These are phyloP conservation scores for Chytridium lagenaria DNA, from an alignment of 371 early-diverging fungal species.

Conservation along the genomic window DNA sequence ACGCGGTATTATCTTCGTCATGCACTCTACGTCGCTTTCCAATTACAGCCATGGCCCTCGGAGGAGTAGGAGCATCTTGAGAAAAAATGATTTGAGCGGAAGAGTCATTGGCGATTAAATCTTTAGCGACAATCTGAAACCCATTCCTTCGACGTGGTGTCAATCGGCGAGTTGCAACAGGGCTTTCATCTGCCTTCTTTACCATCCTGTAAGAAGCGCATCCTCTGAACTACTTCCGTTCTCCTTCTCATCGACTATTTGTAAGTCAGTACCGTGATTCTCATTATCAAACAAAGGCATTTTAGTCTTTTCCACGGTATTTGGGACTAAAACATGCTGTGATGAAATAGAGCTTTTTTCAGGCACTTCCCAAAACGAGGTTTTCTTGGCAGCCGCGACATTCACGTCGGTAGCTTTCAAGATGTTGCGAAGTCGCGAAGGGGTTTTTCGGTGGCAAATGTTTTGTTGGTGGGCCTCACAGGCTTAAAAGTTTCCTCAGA, in stretches of 20 bases:
- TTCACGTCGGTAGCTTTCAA: too few relatives aligned
- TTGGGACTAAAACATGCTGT: too few relatives aligned
- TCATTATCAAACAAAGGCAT: too few relatives aligned
- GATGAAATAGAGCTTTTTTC: not conserved
- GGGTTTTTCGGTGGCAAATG: constrained; percentile 7
- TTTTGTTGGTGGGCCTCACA: not conserved
- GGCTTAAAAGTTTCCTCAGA: not conserved
- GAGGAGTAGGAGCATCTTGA: constrained; percentile 5
- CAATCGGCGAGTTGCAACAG: too few relatives aligned
- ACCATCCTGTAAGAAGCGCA: too few relatives aligned
- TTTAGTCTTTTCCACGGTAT: too few relatives aligned
- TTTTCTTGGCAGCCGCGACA: not conserved
- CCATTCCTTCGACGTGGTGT: too few relatives aligned
- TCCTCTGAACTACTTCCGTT: too few relatives aligned
- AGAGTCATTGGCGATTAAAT: not conserved
- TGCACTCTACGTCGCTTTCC: constrained; percentile 3
- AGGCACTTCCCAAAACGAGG: not conserved
- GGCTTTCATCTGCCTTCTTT: too few relatives aligned
- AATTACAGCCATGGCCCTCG: not conserved
- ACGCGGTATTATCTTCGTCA: not conserved
- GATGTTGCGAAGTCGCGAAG: not conserved
- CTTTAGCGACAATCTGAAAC: too few relatives aligned
- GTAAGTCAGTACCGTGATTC: too few relatives aligned
- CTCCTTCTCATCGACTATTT: too few relatives aligned
- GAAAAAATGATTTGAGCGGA: not conserved